phyloP scores from a whole-genome alignment of 2,329 filamentous ascomycete genomes.

The Lasiodiplodia sp. region DNA sequence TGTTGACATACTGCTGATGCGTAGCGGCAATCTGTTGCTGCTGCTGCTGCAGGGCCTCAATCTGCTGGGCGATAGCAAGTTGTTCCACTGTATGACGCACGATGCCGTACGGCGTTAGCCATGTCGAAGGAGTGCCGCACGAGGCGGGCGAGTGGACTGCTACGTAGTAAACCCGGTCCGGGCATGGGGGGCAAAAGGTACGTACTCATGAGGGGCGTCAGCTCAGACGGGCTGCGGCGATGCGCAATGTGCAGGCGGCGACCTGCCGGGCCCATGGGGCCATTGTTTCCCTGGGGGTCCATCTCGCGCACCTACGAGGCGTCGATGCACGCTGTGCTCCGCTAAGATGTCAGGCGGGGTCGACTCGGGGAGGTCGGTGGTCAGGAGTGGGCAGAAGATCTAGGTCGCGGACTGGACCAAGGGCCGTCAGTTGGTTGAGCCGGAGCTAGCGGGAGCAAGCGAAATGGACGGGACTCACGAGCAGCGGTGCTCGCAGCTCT shows the following conservation, averaged over 20 bases:
- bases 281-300: slow-evolving; percentile 62
- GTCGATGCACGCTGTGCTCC: slow-evolving; percentile 24
- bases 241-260: slow-evolving; percentile 97
- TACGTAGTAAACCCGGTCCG: slow-evolving; percentile 33
- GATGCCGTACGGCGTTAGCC: slow-evolving; percentile 36
- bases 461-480: slow-evolving; percentile 27
- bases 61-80: slow-evolving; percentile 96
- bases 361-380: slow-evolving; percentile 9
- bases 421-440: slow-evolving; percentile 20
- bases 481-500: slow-evolving; percentile 26
- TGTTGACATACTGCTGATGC: slow-evolving; percentile 96
- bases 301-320: slow-evolving; percentile 38
- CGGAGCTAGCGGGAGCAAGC: slow-evolving; percentile 29
- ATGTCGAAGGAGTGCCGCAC: neutral
- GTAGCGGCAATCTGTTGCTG: slow-evolving; percentile 97
- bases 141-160: slow-evolving; percentile 22
- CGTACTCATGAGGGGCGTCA: slow-evolving; percentile 98
- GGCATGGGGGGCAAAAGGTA: slow-evolving; percentile 47
- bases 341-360: slow-evolving; percentile 25
- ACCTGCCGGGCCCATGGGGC: slow-evolving; percentile 73
- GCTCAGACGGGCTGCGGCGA: slow-evolving; percentile 93
- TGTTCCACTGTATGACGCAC: slow-evolving; percentile 77
- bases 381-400: slow-evolving; percentile 28
- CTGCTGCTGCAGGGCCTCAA: slow-evolving; percentile 95
- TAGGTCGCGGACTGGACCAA: slow-evolving; percentile 20